Conservation (phyloP, 768 basidiomycete species). For the Trametopsis cervina region DNA sequence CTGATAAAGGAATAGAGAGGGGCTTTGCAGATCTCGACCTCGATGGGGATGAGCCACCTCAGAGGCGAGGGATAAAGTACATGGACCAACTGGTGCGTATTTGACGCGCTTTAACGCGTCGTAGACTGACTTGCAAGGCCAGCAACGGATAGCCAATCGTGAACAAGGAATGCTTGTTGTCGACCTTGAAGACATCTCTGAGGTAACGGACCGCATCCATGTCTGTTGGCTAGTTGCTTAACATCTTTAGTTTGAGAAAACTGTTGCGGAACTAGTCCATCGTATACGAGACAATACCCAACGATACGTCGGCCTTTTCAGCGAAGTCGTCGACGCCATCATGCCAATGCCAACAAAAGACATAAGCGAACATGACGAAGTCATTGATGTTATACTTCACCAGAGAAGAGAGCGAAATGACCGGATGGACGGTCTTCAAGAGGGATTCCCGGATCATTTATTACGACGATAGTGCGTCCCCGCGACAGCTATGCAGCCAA, state of each 20-base stretch:
- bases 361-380: conserved; percentile 86
- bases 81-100: conserved; percentile 71
- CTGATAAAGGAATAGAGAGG: conserved; percentile 56
- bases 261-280: conserved; percentile 63
- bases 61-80: conserved; percentile 58
- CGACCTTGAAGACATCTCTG: conserved; percentile 81
- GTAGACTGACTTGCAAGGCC: background rate
- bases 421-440: conserved; percentile 63
- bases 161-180: conserved; percentile 86
- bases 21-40: conserved; percentile 70
- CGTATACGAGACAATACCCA: conserved; percentile 81
- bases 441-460: conserved; percentile 85
- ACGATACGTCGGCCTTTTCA: conserved; percentile 86
- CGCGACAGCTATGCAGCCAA: conserved; percentile 9
- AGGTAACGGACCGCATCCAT: conserved; percentile 50
- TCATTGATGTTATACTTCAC: conserved; percentile 93
- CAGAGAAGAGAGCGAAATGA: conserved; percentile 88
- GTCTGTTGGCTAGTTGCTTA: too few relatives aligned
- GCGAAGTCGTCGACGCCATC: conserved; percentile 83
- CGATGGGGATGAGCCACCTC: conserved; percentile 38
- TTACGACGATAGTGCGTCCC: conserved; percentile 87
- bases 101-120: background rate
- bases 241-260: conserved; percentile 55
- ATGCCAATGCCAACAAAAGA: conserved; percentile 88
- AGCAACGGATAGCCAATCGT: conserved; percentile 93